Conservation (phyloP, 2,329 filamentous ascomycete genomes). For the Claviceps sp. region DNA sequence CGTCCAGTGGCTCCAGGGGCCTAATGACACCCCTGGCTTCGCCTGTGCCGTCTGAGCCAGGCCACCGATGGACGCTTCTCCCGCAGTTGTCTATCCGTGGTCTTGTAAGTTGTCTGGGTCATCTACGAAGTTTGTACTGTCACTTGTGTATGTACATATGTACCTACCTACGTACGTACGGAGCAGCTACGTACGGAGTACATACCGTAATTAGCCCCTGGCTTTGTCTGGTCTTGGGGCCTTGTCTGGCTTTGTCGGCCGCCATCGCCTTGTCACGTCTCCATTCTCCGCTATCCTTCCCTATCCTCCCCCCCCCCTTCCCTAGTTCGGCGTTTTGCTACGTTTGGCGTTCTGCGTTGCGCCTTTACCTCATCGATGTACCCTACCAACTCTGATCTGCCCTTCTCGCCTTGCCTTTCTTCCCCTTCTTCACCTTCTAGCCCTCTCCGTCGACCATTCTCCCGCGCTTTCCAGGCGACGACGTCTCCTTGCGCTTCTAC, state of each 20-base stretch:
- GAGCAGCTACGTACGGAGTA: too few species aligned
- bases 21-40: background rate
- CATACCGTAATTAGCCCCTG: too few species aligned
- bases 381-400: constrained; percentile 6
- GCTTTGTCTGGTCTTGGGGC: too few species aligned
- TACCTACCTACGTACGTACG: too few species aligned
- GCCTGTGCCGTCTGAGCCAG: too few species aligned
- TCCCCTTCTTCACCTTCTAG: constrained; percentile 13
- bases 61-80: too few species aligned
- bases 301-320: constrained; percentile 16
- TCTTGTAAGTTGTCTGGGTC: too few species aligned
- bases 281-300: constrained; percentile 11
- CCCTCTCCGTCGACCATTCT: constrained; percentile 18
- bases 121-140: too few species aligned
- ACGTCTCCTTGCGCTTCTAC: constrained; percentile 15
- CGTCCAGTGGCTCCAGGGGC: background rate
- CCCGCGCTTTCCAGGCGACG: constrained; percentile 17
- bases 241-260: constrained; percentile 3
- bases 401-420: constrained; percentile 15
- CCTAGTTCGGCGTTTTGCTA: background rate
- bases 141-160: too few species aligned
- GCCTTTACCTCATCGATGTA: constrained; percentile 12
- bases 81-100: too few species aligned
- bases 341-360: background rate
- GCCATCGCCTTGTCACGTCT: constrained; percentile 19